Conservation (phyloP, 208 protist species). For the Entamoeba nuttalli region DNA sequence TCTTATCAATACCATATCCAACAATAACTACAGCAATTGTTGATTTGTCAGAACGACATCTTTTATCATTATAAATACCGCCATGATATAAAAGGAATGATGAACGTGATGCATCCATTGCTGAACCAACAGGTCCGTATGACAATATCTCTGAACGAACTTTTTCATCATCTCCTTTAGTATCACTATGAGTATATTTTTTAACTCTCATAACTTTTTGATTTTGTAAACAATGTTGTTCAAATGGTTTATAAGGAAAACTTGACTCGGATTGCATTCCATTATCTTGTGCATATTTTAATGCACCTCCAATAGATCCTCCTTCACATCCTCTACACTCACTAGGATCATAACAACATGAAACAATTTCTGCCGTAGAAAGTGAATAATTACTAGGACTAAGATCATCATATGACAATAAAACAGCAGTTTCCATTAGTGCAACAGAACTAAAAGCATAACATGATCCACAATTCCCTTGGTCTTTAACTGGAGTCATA, state of each 20-base stretch:
- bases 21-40: slow-evolving; percentile 32
- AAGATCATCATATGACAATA: neutral
- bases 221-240: neutral
- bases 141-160: neutral
- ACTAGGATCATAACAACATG: neutral
- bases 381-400: neutral
- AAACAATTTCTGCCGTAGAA: neutral
- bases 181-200: too few species aligned
- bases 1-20: slow-evolving; percentile 29
- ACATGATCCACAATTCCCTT: slow-evolving; percentile 7
- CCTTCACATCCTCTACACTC: neutral
- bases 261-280: neutral
- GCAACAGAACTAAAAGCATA: neutral
- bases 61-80: slow-evolving; percentile 21
- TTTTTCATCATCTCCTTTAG: neutral
- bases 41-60: neutral
- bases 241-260: neutral
- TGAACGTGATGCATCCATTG: slow-evolving; percentile 29
- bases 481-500: neutral
- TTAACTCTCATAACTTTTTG: neutral
- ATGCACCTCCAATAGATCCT: neutral
- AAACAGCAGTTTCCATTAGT: neutral
- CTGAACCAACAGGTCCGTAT: slow-evolving; percentile 21
- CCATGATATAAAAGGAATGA: slow-evolving; percentile 32
- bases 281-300: neutral